Conservation (phyloP, 2,329 filamentous ascomycete genomes). For the Exophiala alcalophila region DNA sequence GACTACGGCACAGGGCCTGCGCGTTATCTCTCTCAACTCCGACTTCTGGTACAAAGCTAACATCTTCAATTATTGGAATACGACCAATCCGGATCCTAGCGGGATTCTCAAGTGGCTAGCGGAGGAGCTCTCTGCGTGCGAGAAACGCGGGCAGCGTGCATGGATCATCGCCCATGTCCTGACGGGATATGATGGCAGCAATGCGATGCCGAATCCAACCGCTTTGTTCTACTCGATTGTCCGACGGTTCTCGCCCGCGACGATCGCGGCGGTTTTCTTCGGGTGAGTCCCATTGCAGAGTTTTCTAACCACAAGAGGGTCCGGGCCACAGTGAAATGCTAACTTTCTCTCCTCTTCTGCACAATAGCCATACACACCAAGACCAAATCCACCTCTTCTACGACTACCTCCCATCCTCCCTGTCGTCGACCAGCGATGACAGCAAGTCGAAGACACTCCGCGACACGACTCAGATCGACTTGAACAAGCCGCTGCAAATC, state of each 20-base stretch:
- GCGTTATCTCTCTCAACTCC: slow-evolving; percentile 32
- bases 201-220: slow-evolving; percentile 29
- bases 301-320: neutral
- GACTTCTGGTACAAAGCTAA: slow-evolving; percentile 34
- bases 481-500: slow-evolving; percentile 29
- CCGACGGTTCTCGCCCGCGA: slow-evolving; percentile 27
- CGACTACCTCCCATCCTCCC: slow-evolving; percentile 28
- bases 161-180: slow-evolving; percentile 34
- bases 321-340: neutral
- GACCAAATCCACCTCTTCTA: slow-evolving; percentile 35
- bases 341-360: slow-evolving; percentile 1
- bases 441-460: slow-evolving; percentile 11
- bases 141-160: slow-evolving; percentile 29
- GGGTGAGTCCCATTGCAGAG: slow-evolving; percentile 8
- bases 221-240: slow-evolving; percentile 33
- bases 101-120: slow-evolving; percentile 30
- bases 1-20: slow-evolving; percentile 31
- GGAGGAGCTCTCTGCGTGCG: slow-evolving; percentile 30
- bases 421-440: slow-evolving; percentile 6
- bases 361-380: slow-evolving; percentile 30
- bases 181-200: slow-evolving; percentile 29
- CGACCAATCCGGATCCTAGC: slow-evolving; percentile 30
- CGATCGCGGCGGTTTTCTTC: slow-evolving; percentile 29
- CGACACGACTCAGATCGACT: slow-evolving; percentile 31
- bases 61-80: slow-evolving; percentile 32